Evolutionary conservation across 2,329 filamentous ascomycete genomes (phyloP).

Genomic region (Metarhizium sp.): DNA sequence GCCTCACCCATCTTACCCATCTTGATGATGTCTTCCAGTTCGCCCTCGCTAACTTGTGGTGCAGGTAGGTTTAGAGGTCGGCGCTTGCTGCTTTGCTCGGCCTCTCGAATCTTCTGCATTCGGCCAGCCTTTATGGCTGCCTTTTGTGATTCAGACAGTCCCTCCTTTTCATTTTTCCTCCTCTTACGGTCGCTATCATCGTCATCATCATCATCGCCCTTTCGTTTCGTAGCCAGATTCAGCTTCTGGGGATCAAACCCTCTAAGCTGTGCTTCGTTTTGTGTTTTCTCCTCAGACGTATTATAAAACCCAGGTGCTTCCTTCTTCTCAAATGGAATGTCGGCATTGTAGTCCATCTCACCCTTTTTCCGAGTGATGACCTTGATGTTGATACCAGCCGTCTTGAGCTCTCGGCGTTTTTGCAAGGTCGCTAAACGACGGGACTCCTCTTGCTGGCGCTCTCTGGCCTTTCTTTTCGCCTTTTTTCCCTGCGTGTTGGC

Average conservation of each 20-base stretch:
- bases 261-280: slow-evolving; percentile 76
- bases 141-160: slow-evolving; percentile 67
- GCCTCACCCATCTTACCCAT: slow-evolving; percentile 92
- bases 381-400: slow-evolving; percentile 97
- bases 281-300: slow-evolving; percentile 68
- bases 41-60: slow-evolving; percentile 85
- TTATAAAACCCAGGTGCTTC: slow-evolving; percentile 87
- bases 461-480: slow-evolving; percentile 92
- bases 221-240: slow-evolving; percentile 83
- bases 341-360: slow-evolving; percentile 99
- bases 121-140: slow-evolving; percentile 90
- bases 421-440: slow-evolving; percentile 81
- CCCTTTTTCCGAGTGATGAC: slow-evolving; percentile 84
- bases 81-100: slow-evolving; percentile 92
- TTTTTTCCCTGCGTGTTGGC: slow-evolving; percentile 99
- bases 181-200: slow-evolving; percentile 74
- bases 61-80: slow-evolving; percentile 72
- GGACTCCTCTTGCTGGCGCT: slow-evolving; percentile 91
- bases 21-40: slow-evolving; percentile 96
- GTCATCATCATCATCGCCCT: slow-evolving; percentile 84
- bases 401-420: slow-evolving; percentile 93
- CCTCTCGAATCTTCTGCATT: slow-evolving; percentile 88
- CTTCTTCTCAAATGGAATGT: slow-evolving; percentile 95
- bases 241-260: slow-evolving; percentile 89
- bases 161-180: slow-evolving; percentile 79